Evolutionary conservation across 805 yeast species (phyloP).

Genomic region (Scheffersomyces lignosus): DNA sequence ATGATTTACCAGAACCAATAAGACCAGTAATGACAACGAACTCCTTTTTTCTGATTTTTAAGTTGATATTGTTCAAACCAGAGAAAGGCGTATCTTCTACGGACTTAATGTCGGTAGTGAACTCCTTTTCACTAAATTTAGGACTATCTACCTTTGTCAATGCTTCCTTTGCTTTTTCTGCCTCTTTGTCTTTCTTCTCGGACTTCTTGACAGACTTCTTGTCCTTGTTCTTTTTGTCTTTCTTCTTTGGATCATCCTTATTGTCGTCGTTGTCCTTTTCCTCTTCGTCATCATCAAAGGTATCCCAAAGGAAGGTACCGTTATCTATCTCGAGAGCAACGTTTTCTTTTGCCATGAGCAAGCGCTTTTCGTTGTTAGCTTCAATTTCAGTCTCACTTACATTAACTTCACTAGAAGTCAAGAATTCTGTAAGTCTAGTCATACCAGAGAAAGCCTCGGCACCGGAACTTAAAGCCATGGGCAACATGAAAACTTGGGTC

Average conservation of each 20-base stretch:
- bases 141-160: background rate
- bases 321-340: constrained; percentile 50
- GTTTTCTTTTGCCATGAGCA: constrained; percentile 23
- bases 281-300: constrained; percentile 17
- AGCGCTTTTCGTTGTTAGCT: constrained; percentile 21
- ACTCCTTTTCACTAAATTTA: background rate
- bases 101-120: background rate
- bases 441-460: constrained; percentile 66
- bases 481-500: constrained; percentile 64
- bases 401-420: constrained; percentile 47
- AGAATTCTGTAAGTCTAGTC: constrained; percentile 51
- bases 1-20: constrained; percentile 79
- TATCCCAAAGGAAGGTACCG: constrained; percentile 71
- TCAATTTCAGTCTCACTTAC: constrained; percentile 28
- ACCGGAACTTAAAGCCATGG: constrained; percentile 64
- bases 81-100: constrained; percentile 20
- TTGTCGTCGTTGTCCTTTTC: constrained; percentile 14
- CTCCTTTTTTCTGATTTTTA: constrained; percentile 60
- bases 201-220: constrained; percentile 1
- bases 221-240: background rate
- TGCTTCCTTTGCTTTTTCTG: background rate
- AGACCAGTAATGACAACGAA: constrained; percentile 73
- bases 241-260: constrained; percentile 1
- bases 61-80: constrained; percentile 50
- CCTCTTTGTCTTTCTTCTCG: constrained; percentile 2